These are phyloP conservation scores for Colletotrichum theobromicola DNA, from an alignment of 2,329 filamentous ascomycete species.

Conservation along the genomic window DNA sequence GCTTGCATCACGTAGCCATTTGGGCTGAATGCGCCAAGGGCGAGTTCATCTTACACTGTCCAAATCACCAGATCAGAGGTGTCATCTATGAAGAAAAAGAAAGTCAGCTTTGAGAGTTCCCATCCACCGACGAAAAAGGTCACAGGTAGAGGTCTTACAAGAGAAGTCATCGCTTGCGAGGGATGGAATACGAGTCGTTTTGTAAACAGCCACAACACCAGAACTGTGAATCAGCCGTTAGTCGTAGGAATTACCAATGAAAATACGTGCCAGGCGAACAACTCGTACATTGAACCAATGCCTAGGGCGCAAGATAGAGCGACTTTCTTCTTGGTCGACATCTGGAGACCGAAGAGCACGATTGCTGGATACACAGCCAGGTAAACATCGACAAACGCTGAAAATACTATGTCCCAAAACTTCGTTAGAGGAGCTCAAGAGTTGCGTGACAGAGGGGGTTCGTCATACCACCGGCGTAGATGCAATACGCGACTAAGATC, in stretches of 20 bases:
- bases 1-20: not conserved
- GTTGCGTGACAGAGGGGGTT: not conserved
- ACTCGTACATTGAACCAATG: constrained; percentile 40
- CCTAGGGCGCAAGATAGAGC: constrained; percentile 41
- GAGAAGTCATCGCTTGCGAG: constrained; percentile 27
- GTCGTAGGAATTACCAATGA: not conserved
- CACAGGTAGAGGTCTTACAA: constrained; percentile 4
- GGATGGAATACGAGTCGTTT: constrained; percentile 39
- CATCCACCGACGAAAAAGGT: not conserved
- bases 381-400: constrained; percentile 44
- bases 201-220: constrained; percentile 32
- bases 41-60: constrained; percentile 40
- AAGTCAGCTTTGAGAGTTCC: not conserved
- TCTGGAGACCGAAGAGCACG: constrained; percentile 39
- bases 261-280: not conserved
- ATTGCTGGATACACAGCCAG: constrained; percentile 45
- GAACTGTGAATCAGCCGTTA: constrained; percentile 17
- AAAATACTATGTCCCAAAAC: constrained; percentile 28
- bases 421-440: not conserved
- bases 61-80: constrained; percentile 48
- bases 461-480: constrained; percentile 41
- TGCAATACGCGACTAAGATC: constrained; percentile 42
- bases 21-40: no score
- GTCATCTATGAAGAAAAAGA: constrained; percentile 27
- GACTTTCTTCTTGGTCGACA: constrained; percentile 45